Conservation (phyloP, 257 asterid species). For the Parsonsia alboflavescens region DNA sequence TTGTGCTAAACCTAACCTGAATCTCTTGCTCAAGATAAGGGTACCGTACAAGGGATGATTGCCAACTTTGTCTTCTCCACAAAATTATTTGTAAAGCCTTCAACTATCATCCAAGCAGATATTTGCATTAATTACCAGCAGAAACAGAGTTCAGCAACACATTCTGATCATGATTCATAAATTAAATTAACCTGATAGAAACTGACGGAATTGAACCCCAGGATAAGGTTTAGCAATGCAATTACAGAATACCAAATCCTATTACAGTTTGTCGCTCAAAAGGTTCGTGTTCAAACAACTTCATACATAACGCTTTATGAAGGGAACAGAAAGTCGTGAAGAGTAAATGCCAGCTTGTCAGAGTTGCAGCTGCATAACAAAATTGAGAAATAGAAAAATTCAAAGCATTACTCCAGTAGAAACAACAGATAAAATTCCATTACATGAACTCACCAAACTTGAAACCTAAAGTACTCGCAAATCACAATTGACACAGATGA, state of each 20-base stretch:
- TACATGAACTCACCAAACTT: slow-evolving; percentile 57
- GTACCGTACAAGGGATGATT: slow-evolving; percentile 90
- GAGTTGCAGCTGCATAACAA: slow-evolving; percentile 63
- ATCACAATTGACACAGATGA: slow-evolving; percentile 80
- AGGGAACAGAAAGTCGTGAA: slow-evolving; percentile 82
- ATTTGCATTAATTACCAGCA: not conserved
- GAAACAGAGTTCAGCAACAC: slow-evolving; percentile 7
- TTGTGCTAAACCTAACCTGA: slow-evolving; percentile 49
- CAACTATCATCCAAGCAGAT: slow-evolving; percentile 4
- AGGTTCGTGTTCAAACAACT: slow-evolving; percentile 77
- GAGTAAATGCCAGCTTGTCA: slow-evolving; percentile 90
- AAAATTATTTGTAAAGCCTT: slow-evolving; percentile 11
- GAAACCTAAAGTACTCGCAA: slow-evolving; percentile 67
- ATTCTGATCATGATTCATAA: slow-evolving; percentile 3
- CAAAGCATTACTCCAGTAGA: not conserved
- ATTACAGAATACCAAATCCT: slow-evolving; percentile 81
- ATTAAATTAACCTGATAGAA: slow-evolving; percentile 59
- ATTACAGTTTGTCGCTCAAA: slow-evolving; percentile 58
- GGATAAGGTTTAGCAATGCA: slow-evolving; percentile 79
- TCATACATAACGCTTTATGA: slow-evolving; percentile 68
- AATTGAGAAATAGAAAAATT: not conserved
- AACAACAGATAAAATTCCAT: not conserved
- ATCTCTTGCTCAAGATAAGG: slow-evolving; percentile 70
- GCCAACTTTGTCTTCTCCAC: slow-evolving; percentile 87
- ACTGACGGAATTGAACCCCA: slow-evolving; percentile 89